phyloP scores from a whole-genome alignment of 805 yeast genomes.

The Candida koratica region DNA sequence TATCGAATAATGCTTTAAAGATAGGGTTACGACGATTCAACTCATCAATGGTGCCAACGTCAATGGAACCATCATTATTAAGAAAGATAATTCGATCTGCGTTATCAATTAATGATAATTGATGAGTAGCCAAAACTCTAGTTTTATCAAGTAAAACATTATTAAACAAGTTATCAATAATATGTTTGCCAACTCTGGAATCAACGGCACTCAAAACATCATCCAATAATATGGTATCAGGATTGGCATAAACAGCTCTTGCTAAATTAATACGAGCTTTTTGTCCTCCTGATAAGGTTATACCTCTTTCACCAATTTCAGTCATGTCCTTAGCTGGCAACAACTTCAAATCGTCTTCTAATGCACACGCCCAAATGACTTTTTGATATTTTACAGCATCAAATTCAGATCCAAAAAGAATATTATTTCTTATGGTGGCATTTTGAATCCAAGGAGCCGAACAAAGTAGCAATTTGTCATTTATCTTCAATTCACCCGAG shows the following conservation, averaged over 20 bases:
- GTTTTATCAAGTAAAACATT: slow-evolving; percentile 33
- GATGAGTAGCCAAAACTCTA: slow-evolving; percentile 41
- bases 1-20: slow-evolving; percentile 52
- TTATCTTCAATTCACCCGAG: slow-evolving; percentile 23
- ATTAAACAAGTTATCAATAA: slow-evolving; percentile 31
- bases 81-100: slow-evolving; percentile 39
- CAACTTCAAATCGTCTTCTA: slow-evolving; percentile 33
- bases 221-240: slow-evolving; percentile 35
- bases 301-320: slow-evolving; percentile 44
- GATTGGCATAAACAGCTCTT: slow-evolving; percentile 36
- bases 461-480: slow-evolving; percentile 33
- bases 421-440: slow-evolving; percentile 38
- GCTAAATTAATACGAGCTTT: slow-evolving; percentile 44
- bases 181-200: slow-evolving; percentile 41
- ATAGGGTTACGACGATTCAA: slow-evolving; percentile 35
- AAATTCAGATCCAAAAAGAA: slow-evolving; percentile 33
- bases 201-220: slow-evolving; percentile 46
- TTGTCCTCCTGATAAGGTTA: slow-evolving; percentile 44
- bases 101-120: slow-evolving; percentile 33
- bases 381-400: slow-evolving; percentile 26
- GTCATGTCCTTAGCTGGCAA: slow-evolving; percentile 38
- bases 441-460: slow-evolving; percentile 43
- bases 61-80: slow-evolving; percentile 40
- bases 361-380: slow-evolving; percentile 36
- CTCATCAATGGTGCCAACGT: slow-evolving; percentile 33